Evolutionary conservation across 1,284 basidiomycete genomes (phyloP), one percentile per base, ranked within the genome.

Genomic region (Cryptococcus sp.): DNA sequence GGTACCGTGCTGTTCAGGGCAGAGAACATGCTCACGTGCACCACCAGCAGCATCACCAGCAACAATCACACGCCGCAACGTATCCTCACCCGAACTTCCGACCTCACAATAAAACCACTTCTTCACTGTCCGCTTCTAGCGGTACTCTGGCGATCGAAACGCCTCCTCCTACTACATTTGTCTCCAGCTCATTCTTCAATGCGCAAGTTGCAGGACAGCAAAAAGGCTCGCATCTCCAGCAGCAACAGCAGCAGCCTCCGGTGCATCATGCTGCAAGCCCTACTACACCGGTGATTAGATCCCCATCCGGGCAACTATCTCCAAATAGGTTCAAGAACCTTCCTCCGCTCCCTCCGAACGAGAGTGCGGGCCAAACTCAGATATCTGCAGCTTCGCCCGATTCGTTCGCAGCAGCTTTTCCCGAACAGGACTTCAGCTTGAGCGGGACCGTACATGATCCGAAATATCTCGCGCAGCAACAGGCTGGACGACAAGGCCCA

Each of bases 291-390:
- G 25, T 20, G 16, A 34, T 47, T 20, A 58, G 47, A 46, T 56
- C 58, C 3, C 53, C 58, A 40, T 55, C 64, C 16, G 61, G 52
- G 13, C 54, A 51, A 23, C 54, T 67, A 7, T 70, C 68, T 19
- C 70, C 74, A 1, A 74, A 76, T 58, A 62, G 72, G 26, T 70
- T 66, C 64, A 77, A 77, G 62, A 77, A 68, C 46, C 66, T 77
- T 3, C 75, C 75, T 3, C 75, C 75, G 15, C 60, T 77, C 20
- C 75, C 75, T 39, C 69, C 65, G 39, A 47, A 50, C 8, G 66
- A 53, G 8, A 16, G 39, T 23, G 48, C 58, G 17, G 41, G n/a
- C 40, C 16, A 23, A 40, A n/a, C 17, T 10, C 20, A 11, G 37
- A 26, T 25, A 6, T 25, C 45, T 45, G 46, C 54, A 20, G 38